Percentiles rank a stretch among this genome's conserved stretches.
Evolutionary conservation across 306 rosid genomes (phyloP).

Genomic region (Cicer chorassanicum): DNA sequence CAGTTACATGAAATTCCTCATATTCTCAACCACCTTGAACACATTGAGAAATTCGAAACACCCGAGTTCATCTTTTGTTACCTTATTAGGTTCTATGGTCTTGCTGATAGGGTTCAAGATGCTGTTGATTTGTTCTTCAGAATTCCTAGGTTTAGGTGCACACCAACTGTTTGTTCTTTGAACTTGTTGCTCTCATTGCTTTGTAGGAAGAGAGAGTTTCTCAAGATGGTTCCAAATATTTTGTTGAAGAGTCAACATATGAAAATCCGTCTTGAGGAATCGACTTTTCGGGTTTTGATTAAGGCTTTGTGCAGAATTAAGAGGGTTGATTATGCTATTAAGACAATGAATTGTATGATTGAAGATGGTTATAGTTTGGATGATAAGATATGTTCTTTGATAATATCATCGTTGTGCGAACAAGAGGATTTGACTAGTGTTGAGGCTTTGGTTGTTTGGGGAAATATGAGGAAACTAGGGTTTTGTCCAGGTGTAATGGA

Average conservation of each 20-base stretch:
- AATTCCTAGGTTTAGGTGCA: constrained; percentile 77
- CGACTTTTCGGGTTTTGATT: constrained; percentile 65
- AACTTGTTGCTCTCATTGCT: constrained; percentile 68
- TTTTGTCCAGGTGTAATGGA: constrained; percentile 69
- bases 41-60: constrained; percentile 58
- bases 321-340: constrained; percentile 65
- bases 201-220: constrained; percentile 55
- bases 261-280: constrained; percentile 73
- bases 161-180: constrained; percentile 66
- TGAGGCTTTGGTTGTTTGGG: constrained; percentile 62
- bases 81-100: constrained; percentile 56
- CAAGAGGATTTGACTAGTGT: constrained; percentile 45
- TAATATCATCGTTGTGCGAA: constrained; percentile 60
- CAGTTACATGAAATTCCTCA: constrained; percentile 55
- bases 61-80: constrained; percentile 61
- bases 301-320: constrained; percentile 62
- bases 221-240: constrained; percentile 66
- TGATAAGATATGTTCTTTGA: constrained; percentile 62
- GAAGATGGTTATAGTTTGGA: constrained; percentile 69
- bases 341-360: constrained; percentile 62
- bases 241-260: constrained; percentile 62
- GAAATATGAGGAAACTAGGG: constrained; percentile 58
- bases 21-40: constrained; percentile 62
- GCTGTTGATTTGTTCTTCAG: constrained; percentile 65
- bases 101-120: constrained; percentile 50